These are phyloP conservation scores for Liriodendron chinense DNA, from an alignment of 164 flowering plant species.

Conservation along the genomic window DNA sequence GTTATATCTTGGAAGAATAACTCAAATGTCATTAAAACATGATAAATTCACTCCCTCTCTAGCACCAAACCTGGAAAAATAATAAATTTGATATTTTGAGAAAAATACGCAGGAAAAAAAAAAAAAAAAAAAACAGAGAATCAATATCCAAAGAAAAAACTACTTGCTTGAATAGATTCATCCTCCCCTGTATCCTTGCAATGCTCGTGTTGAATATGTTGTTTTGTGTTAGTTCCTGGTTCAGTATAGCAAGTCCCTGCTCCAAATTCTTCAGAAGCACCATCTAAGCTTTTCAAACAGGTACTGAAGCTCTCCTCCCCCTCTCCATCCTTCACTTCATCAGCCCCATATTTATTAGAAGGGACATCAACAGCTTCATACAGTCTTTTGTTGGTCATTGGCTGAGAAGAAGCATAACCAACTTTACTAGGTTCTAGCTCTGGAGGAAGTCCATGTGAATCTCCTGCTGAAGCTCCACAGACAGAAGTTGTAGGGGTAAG, in stretches of 20 bases:
- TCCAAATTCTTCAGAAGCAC: slow-evolving; percentile 28
- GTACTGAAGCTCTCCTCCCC: slow-evolving; percentile 25
- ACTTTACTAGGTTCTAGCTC: slow-evolving; percentile 27
- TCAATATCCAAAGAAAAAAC: not conserved
- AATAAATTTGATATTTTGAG: too few relatives aligned
- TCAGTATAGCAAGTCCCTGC: slow-evolving; percentile 21
- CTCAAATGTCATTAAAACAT: too few relatives aligned
- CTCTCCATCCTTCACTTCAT: slow-evolving; percentile 25
- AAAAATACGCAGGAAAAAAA: not conserved
- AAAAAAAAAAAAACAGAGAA: not conserved
- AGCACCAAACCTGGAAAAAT: too few relatives aligned
- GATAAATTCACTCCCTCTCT: too few relatives aligned
- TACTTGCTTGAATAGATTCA: slow-evolving; percentile 32
- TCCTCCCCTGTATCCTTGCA: slow-evolving; percentile 1
- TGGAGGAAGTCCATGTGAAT: slow-evolving; percentile 28
- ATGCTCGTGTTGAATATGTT: not conserved
- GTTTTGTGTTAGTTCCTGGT: slow-evolving; percentile 3
- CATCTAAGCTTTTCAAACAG: slow-evolving; percentile 27
- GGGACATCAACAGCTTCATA: slow-evolving; percentile 47
- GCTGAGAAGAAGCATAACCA: slow-evolving; percentile 37
- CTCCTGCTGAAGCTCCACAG: slow-evolving; percentile 19
- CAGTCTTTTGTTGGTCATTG: slow-evolving; percentile 53
- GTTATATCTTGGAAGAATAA: too few relatives aligned
- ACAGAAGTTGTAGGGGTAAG: slow-evolving; percentile 40
- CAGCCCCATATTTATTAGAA: slow-evolving; percentile 19